Evolutionary conservation across 2,329 filamentous ascomycete genomes (phyloP).

Genomic region (Colletotrichum endophyticum): DNA sequence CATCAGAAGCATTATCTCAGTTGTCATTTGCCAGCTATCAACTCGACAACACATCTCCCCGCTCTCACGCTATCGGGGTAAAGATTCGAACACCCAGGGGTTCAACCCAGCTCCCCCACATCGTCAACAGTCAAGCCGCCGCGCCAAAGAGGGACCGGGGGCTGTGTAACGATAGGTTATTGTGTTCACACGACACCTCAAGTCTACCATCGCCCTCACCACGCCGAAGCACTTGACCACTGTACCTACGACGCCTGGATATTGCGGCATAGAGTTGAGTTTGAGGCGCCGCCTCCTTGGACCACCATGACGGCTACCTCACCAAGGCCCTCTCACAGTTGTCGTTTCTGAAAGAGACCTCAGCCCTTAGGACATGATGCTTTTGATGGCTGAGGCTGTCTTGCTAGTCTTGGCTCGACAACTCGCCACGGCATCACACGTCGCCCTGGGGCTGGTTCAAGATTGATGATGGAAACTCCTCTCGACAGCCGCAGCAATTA

Average conservation of each 20-base stretch:
- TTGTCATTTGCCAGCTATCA: not conserved
- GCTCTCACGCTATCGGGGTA: constrained; percentile 8
- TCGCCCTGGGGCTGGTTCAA: not conserved
- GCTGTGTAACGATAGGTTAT: constrained; percentile 3
- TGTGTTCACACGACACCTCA: not conserved
- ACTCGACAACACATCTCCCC: not conserved
- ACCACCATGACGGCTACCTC: not conserved
- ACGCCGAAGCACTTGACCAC: not conserved
- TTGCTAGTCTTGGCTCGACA: constrained; percentile 5
- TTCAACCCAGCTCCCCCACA: not conserved
- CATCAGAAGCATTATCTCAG: not conserved
- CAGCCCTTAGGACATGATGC: not conserved
- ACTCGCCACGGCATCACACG: not conserved
- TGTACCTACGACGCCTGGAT: constrained; percentile 9
- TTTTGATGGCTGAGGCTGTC: not conserved
- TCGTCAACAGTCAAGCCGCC: not conserved
- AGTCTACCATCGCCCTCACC: not conserved
- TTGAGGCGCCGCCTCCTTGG: not conserved
- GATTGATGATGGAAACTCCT: not conserved
- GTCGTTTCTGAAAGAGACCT: not conserved
- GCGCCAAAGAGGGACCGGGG: not conserved
- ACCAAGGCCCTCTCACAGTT: not conserved
- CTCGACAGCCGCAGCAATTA: not conserved
- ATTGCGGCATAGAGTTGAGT: not conserved
- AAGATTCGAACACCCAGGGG: not conserved